Percentiles rank a stretch among this genome's conserved stretches.
Evolutionary conservation across 768 basidiomycete genomes (phyloP).

Genomic region (Psilocybe cubensis): DNA sequence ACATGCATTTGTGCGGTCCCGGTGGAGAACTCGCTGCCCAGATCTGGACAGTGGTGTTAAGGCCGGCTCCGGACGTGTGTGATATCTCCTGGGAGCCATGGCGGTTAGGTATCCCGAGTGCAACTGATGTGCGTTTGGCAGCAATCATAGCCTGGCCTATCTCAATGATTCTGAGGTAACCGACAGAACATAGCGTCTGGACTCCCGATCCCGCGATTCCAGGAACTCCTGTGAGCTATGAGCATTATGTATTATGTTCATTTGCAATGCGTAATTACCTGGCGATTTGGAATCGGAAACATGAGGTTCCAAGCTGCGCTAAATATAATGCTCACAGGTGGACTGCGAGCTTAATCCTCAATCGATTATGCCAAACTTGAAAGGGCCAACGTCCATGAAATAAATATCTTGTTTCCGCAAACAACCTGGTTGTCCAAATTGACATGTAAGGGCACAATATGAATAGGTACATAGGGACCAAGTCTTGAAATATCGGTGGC

Average conservation of each 20-base stretch:
- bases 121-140: not conserved
- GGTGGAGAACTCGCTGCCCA: not conserved
- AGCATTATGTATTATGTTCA: no score
- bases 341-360: not conserved
- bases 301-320: not conserved
- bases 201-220: not conserved
- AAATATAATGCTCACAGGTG: not conserved
- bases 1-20: constrained; percentile 6
- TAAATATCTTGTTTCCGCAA: not conserved
- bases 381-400: not conserved
- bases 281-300: no score
- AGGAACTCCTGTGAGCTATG: not conserved
- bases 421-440: no score
- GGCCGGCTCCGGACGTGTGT: constrained; percentile 5
- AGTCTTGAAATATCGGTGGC: no score
- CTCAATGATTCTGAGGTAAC: not conserved
- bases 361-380: not conserved
- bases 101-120: constrained; percentile 3
- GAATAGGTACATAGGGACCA: no score
- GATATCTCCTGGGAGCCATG: not conserved
- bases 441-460: no score
- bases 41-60: not conserved
- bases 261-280: no score
- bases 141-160: not conserved
- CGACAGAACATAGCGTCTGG: not conserved